Evolutionary conservation across 1,284 basidiomycete species (phyloP).

Genomic region (Inonotus hispidus): DNA sequence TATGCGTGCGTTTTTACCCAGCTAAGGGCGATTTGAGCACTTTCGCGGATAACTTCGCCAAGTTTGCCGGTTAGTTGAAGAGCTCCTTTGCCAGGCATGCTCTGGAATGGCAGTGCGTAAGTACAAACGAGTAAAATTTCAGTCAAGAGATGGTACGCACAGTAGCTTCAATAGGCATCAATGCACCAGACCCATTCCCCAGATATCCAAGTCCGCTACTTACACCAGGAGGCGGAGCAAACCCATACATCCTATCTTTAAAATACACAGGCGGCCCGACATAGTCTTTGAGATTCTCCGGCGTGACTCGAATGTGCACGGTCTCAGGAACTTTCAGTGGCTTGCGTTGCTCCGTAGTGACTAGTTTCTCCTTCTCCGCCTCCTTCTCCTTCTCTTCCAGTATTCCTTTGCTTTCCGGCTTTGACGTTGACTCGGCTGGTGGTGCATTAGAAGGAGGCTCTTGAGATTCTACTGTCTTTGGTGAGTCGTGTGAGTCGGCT

Average conservation of each 20-base stretch:
- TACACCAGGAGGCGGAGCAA: slow-evolving; percentile 84
- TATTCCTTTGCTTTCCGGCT: slow-evolving; percentile 14
- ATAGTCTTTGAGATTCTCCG: slow-evolving; percentile 91
- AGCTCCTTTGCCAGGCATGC: slow-evolving; percentile 87
- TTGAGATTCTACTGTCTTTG: slow-evolving; percentile 29
- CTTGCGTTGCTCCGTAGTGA: slow-evolving; percentile 76
- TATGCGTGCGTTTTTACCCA: slow-evolving; percentile 92
- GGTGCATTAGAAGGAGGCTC: slow-evolving; percentile 33
- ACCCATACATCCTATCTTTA: slow-evolving; percentile 88
- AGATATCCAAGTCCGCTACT: slow-evolving; percentile 93
- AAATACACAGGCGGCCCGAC: slow-evolving; percentile 95
- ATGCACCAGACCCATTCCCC: slow-evolving; percentile 92
- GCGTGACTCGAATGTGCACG: slow-evolving; percentile 79
- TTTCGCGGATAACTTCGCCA: slow-evolving; percentile 96
- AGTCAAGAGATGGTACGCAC: slow-evolving; percentile 39
- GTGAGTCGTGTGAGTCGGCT: slow-evolving; percentile 17
- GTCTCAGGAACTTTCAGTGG: slow-evolving; percentile 79
- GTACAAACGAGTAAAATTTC: not conserved
- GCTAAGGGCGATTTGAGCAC: slow-evolving; percentile 88
- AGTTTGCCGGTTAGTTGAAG: slow-evolving; percentile 95
- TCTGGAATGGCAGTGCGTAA: slow-evolving; percentile 37
- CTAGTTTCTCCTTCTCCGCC: slow-evolving; percentile 36
- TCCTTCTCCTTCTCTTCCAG: slow-evolving; percentile 20
- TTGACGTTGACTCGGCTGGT: slow-evolving; percentile 23
- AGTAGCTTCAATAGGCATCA: slow-evolving; percentile 96